Evolutionary conservation across 2,329 filamentous ascomycete species (phyloP).

Genomic region (Colletotrichum tropicale): DNA sequence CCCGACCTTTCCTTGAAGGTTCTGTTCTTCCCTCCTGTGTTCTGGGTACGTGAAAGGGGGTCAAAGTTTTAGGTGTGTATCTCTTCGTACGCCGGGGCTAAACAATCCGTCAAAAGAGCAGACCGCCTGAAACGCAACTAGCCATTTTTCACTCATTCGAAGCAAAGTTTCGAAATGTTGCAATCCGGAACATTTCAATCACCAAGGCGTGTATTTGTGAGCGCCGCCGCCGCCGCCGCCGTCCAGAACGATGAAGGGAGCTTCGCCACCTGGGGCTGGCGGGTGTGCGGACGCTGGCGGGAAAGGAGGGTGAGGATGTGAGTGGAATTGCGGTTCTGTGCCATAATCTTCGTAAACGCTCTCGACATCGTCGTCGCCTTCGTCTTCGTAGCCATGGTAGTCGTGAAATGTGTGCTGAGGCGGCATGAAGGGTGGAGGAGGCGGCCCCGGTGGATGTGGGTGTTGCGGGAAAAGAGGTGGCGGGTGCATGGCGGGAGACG

Average conservation of each 20-base stretch:
- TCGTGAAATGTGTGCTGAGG: not conserved
- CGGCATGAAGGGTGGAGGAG: not conserved
- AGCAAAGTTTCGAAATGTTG: not conserved
- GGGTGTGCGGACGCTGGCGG: not conserved
- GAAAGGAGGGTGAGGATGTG: not conserved
- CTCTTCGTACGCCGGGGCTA: not conserved
- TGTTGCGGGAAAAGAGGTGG: not conserved
- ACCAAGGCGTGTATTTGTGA: constrained; percentile 6
- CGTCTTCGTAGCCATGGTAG: not conserved
- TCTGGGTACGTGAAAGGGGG: not conserved
- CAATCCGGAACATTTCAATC: not conserved
- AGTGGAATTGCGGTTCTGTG: not conserved
- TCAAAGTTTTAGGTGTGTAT: not conserved
- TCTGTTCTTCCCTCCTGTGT: constrained; percentile 17
- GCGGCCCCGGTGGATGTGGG: constrained; percentile 3
- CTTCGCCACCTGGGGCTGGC: not conserved
- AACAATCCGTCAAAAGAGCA: not conserved
- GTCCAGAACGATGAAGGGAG: constrained; percentile 17
- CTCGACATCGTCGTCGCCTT: not conserved
- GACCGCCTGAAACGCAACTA: not conserved
- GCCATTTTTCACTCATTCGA: not conserved
- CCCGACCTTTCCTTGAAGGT: not conserved
- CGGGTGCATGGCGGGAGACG: not conserved
- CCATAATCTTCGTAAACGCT: not conserved
- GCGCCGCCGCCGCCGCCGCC: constrained; percentile 10